These are phyloP conservation scores for Pleomassaria siparia DNA, from an alignment of 2,329 filamentous ascomycete species.

Conservation along the genomic window DNA sequence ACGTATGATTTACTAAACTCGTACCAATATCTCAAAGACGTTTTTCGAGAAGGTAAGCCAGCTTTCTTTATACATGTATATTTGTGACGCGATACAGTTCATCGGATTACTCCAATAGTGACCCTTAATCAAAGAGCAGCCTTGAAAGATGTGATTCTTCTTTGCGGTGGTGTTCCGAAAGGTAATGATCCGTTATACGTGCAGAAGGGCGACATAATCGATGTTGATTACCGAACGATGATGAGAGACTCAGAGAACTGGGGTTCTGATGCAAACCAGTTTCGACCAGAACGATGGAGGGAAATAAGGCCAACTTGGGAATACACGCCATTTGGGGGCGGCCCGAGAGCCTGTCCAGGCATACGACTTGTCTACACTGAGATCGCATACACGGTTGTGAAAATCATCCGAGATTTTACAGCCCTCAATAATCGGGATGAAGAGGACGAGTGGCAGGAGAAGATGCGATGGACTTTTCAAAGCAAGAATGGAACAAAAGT, in stretches of 20 bases:
- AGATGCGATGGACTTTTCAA: conserved; percentile 18
- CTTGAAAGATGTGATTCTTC: conserved; percentile 8
- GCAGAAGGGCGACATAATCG: conserved; percentile 14
- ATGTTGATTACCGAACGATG: conserved; percentile 14
- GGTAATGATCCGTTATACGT: conserved; percentile 11
- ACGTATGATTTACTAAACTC: conserved; percentile 23
- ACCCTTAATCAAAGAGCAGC: conserved; percentile 11
- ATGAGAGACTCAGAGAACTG: conserved; percentile 10
- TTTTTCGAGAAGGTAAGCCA: conserved; percentile 14
- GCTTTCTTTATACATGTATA: not conserved
- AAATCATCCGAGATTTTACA: conserved; percentile 7
- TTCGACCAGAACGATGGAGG: conserved; percentile 23
- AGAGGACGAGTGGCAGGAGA: conserved; percentile 12
- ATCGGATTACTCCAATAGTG: conserved; percentile 12
- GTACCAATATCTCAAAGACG: conserved; percentile 16
- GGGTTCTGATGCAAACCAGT: conserved; percentile 17
- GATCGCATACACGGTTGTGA: conserved; percentile 6
- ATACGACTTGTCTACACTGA: conserved; percentile 16
- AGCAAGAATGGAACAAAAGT: conserved; percentile 14
- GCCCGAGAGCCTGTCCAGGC: conserved; percentile 15
- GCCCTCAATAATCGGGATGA: conserved; percentile 10
- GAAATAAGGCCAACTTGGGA: conserved; percentile 11
- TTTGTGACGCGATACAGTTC: conserved; percentile 5
- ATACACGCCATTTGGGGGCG: conserved; percentile 18
- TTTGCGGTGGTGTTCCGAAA: conserved; percentile 12